A percentile compares a stretch with the other conserved stretches of the same genome.
phyloP scores from a whole-genome alignment of 495 filamentous ascomycete genomes.

The Neurospora tetrasperma region DNA sequence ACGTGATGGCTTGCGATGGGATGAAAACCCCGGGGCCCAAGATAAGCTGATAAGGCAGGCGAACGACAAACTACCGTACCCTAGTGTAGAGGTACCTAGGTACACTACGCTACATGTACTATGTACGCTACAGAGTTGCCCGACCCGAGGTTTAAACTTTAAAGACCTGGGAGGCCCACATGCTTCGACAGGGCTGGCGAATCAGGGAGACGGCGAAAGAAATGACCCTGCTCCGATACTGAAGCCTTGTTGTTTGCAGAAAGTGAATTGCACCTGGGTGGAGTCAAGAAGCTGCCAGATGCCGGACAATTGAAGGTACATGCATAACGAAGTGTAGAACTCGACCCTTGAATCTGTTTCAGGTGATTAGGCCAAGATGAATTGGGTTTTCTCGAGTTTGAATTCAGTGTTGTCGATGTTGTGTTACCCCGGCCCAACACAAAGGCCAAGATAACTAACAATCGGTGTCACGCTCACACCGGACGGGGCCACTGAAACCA shows the following conservation, averaged over 20 bases:
- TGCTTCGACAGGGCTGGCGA: background rate
- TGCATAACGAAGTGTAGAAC: no score
- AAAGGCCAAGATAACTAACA: background rate
- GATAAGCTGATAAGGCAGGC: background rate
- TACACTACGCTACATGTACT: no score
- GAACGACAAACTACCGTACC: background rate
- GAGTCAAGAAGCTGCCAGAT: background rate
- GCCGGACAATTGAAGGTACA: background rate
- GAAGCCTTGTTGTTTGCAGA: background rate
- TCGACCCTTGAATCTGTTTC: background rate
- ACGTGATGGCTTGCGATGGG: background rate
- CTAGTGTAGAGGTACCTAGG: no score
- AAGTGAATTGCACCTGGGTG: background rate
- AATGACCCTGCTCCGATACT: background rate
- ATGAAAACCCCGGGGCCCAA: background rate
- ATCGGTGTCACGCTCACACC: background rate
- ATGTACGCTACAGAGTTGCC: no score
- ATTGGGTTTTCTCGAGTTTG: background rate
- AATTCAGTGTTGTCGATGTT: background rate
- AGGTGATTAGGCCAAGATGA: background rate
- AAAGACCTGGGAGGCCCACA: background rate
- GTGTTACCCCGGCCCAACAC: background rate
- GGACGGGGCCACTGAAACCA: background rate
- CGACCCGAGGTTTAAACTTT: no score
- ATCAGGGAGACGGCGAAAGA: background rate